Evolutionary conservation across 2,329 filamentous ascomycete species (phyloP), one percentile per base, ranked within the genome.

Genomic region (Paraphaeosphaeria sporulosa): DNA sequence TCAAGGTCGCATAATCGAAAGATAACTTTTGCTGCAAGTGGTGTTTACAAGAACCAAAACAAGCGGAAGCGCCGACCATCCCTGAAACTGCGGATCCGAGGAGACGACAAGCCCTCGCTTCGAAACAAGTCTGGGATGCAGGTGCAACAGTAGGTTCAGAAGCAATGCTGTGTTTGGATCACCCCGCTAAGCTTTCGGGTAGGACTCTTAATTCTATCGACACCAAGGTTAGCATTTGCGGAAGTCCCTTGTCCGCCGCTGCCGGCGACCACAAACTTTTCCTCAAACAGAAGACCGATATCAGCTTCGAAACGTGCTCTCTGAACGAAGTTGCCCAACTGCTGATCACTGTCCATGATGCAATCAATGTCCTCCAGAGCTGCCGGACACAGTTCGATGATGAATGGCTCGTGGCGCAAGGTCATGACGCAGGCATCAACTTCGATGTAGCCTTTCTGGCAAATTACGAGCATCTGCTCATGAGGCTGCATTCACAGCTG

Each of bases 391-490:
- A 71, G 59, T 70, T 71, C 47, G 66, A 69, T 43, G 72, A 76
- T 54, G 60, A 66, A 43, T 76, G 74, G 71, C 69, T 78, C 19
- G 63, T 73, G 48, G 68, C 59, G 49, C 70, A 73, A 59, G 72
- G 74, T 43, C 64, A 69, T 30, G 64, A 72, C 17, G 56, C 72
- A 19, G 72, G 75, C 17, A 64, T 74, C 19, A 58, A 59, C 34
- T 67, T 77, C 12, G 75, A 80, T 62, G 75, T 76, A 38, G 73
- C 63, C 10, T 77, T 77, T 63, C 64, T 79, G 47, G 79, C 80
- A 19, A 82, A 82, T 64, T 77, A 82, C 58, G 73, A 79, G 63
- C 78, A 82, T 62, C 59, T 82, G 38, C 71, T 82, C 52, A 63
- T 79, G 57, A 73, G 75, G 56, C 69, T 81, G 19, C 73, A 73